Conservation (phyloP, 306 rosid species). For the Quercus dentata region DNA sequence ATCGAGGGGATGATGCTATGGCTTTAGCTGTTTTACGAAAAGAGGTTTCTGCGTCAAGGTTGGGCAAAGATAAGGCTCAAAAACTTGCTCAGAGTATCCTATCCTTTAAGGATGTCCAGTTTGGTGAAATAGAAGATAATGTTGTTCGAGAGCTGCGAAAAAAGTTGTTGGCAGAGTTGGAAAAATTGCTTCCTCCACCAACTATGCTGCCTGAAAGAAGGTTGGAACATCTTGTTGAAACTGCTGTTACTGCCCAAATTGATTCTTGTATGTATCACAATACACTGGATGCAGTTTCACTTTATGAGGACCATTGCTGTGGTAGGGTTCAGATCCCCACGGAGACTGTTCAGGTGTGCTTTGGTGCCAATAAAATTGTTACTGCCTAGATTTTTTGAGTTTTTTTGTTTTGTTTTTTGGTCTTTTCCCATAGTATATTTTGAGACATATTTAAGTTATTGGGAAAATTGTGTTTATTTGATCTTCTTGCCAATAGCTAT, state of each 20-base stretch:
- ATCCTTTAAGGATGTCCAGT: slow-evolving; percentile 35
- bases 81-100: slow-evolving; percentile 53
- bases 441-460: not conserved
- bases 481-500: not conserved
- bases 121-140: slow-evolving; percentile 33
- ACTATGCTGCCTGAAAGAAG: slow-evolving; percentile 51
- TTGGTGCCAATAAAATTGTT: slow-evolving; percentile 13
- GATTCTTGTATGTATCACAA: slow-evolving; percentile 75
- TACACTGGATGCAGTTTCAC: slow-evolving; percentile 49
- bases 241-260: slow-evolving; percentile 52
- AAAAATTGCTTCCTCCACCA: slow-evolving; percentile 67
- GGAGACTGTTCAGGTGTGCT: slow-evolving; percentile 68
- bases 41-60: slow-evolving; percentile 40
- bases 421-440: not conserved
- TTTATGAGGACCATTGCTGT: slow-evolving; percentile 72
- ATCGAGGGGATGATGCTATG: slow-evolving; percentile 48
- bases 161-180: slow-evolving; percentile 56
- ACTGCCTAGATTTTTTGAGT: not conserved
- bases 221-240: slow-evolving; percentile 77
- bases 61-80: slow-evolving; percentile 54
- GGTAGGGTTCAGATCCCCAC: slow-evolving; percentile 74
- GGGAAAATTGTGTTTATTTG: not conserved
- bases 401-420: not conserved
- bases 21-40: slow-evolving; percentile 72
- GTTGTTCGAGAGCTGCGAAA: slow-evolving; percentile 39